Percentiles rank a stretch among this genome's conserved stretches.
These are phyloP conservation scores for Tremella mesenterica DNA, from an alignment of 768 basidiomycete species.

Conservation along the genomic window DNA sequence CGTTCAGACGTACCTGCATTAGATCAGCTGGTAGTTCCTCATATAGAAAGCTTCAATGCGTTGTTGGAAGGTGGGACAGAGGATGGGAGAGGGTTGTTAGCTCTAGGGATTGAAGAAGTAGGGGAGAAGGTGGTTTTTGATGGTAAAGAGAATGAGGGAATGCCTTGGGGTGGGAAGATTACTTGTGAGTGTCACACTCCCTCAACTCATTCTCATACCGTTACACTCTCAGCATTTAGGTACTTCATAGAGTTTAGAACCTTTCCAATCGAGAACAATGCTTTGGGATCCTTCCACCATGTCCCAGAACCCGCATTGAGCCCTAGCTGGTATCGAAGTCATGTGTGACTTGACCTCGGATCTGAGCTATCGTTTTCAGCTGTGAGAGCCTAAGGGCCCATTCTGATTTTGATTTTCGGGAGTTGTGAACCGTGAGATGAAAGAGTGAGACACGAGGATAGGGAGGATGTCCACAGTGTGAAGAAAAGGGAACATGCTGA, in stretches of 20 bases:
- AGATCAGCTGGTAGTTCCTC: constrained; percentile 86
- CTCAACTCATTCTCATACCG: not conserved
- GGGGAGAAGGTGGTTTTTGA: constrained; percentile 90
- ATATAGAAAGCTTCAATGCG: constrained; percentile 92
- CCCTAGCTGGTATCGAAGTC: too few relatives aligned
- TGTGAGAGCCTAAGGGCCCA: too few relatives aligned
- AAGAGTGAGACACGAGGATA: too few relatives aligned
- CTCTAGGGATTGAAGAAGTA: constrained; percentile 70
- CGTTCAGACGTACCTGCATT: constrained; percentile 67
- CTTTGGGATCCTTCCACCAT: not conserved
- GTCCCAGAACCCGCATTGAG: not conserved
- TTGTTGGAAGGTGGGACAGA: constrained; percentile 86
- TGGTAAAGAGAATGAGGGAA: constrained; percentile 53
- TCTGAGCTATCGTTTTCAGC: too few relatives aligned
- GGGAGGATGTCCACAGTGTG: too few relatives aligned
- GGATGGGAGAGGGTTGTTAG: constrained; percentile 72
- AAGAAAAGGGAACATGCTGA: too few relatives aligned
- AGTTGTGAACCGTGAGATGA: too few relatives aligned
- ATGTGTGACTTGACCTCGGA: too few relatives aligned
- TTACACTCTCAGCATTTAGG: not conserved
- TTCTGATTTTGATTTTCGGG: too few relatives aligned
- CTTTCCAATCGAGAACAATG: too few relatives aligned
- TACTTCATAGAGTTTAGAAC: too few relatives aligned
- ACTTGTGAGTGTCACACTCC: not conserved
- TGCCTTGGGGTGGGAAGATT: constrained; percentile 70